Conservation (phyloP, 345 rosid genomes). For the Eucalyptus cladocalyx region DNA sequence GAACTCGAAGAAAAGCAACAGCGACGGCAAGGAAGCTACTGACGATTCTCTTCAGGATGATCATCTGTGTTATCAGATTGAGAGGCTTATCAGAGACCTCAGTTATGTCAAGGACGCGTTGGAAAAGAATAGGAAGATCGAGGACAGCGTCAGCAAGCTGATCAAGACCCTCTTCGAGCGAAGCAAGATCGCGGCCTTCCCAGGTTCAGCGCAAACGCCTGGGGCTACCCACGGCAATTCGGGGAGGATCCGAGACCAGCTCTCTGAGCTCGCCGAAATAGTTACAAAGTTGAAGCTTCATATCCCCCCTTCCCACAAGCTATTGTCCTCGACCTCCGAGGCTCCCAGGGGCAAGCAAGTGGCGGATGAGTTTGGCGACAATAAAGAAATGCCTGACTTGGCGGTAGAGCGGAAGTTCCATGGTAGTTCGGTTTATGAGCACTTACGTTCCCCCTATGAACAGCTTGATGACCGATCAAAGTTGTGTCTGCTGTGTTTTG, state of each 20-base stretch:
- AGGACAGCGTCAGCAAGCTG: not conserved
- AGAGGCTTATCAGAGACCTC: not conserved
- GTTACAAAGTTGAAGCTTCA: not conserved
- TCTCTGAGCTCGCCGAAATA: not conserved
- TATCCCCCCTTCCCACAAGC: not conserved
- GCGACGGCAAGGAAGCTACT: not conserved
- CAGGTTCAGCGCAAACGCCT: not conserved
- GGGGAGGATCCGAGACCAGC: not conserved
- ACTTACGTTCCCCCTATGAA: not conserved
- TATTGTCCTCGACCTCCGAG: not conserved
- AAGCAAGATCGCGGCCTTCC: not conserved
- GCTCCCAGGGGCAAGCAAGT: not conserved
- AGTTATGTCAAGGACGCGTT: not conserved
- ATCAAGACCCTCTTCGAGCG: not conserved
- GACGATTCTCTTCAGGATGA: not conserved
- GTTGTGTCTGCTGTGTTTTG: not conserved
- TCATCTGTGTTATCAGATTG: not conserved
- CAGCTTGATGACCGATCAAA: not conserved
- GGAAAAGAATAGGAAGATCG: not conserved
- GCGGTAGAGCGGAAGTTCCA: not conserved
- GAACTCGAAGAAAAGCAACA: not conserved
- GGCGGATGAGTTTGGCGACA: not conserved
- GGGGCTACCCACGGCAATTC: not conserved
- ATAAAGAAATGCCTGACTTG: not conserved
- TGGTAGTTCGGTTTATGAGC: not conserved